These are phyloP conservation scores for Amyloporia xantha DNA, from an alignment of 768 basidiomycete species.

Conservation along the genomic window DNA sequence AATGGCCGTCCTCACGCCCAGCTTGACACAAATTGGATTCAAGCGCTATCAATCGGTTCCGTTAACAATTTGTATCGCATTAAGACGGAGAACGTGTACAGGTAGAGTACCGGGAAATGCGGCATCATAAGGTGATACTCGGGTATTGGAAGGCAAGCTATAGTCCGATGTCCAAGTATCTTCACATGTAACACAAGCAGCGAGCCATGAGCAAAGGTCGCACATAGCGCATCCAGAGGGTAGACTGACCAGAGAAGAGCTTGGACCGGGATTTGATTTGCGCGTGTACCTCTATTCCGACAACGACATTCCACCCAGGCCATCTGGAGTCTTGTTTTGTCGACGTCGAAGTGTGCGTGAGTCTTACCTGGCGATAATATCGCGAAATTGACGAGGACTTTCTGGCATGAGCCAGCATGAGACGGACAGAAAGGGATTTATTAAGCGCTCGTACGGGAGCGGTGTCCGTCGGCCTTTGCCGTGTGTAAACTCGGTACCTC, in stretches of 20 bases:
- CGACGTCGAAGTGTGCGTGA: constrained; percentile 7
- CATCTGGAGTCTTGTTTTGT: constrained; percentile 36
- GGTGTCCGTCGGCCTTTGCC: background rate
- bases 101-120: constrained; percentile 93
- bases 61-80: constrained; percentile 7
- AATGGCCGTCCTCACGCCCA: constrained; percentile 75
- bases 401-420: constrained; percentile 14
- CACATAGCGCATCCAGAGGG: background rate
- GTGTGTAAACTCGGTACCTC: background rate
- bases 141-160: constrained; percentile 59
- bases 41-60: constrained; percentile 37
- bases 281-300: constrained; percentile 94
- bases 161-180: constrained; percentile 36
- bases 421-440: background rate
- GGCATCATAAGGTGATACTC: constrained; percentile 75
- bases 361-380: constrained; percentile 1
- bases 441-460: background rate
- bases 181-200: no score
- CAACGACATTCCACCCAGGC: constrained; percentile 85
- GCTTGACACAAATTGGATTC: constrained; percentile 65
- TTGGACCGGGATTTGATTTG: constrained; percentile 86
- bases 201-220: no score
- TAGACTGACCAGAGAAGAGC: constrained; percentile 74
- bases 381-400: constrained; percentile 5
- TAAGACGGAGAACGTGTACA: constrained; percentile 33